A percentile compares a stretch with the other conserved stretches of the same genome.
Evolutionary conservation across 2,329 filamentous ascomycete genomes (phyloP).

Genomic region (Nothophaeocryptopus gaeumannii): DNA sequence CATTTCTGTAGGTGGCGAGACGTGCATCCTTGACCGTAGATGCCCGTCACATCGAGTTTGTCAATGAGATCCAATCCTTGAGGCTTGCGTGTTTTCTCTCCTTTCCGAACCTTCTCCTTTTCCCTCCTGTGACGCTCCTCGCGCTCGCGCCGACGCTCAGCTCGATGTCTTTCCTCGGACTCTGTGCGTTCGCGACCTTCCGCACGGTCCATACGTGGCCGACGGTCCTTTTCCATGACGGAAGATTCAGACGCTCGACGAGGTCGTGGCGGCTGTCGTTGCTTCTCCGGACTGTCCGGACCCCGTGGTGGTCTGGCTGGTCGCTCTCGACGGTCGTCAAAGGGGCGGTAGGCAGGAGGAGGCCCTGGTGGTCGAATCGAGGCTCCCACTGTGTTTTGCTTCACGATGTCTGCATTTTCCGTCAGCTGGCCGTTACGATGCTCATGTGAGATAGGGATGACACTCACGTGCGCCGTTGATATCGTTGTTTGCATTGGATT

Average conservation of each 20-base stretch:
- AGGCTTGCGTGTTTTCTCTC: slow-evolving; percentile 41
- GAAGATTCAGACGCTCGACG: slow-evolving; percentile 81
- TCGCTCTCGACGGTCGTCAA: slow-evolving; percentile 52
- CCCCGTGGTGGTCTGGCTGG: slow-evolving; percentile 41
- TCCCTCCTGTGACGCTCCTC: slow-evolving; percentile 52
- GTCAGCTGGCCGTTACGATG: slow-evolving; percentile 2
- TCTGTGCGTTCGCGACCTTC: slow-evolving; percentile 31
- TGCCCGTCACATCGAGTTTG: slow-evolving; percentile 91
- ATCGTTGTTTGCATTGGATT: slow-evolving; percentile 39
- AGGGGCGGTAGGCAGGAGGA: slow-evolving; percentile 56
- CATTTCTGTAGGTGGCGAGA: slow-evolving; percentile 28
- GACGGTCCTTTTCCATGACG: slow-evolving; percentile 61
- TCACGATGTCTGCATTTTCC: slow-evolving; percentile 21
- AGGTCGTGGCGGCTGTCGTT: slow-evolving; percentile 39
- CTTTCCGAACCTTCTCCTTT: slow-evolving; percentile 39
- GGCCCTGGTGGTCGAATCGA: slow-evolving; percentile 46
- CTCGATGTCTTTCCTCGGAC: slow-evolving; percentile 53
- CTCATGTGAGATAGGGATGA: slow-evolving; percentile 19
- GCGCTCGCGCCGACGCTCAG: slow-evolving; percentile 45
- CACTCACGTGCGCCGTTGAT: slow-evolving; percentile 11
- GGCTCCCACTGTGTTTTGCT: slow-evolving; percentile 34
- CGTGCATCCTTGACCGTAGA: slow-evolving; percentile 88
- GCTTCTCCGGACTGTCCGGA: slow-evolving; percentile 41
- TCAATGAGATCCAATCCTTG: slow-evolving; percentile 81
- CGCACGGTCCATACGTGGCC: slow-evolving; percentile 53